A percentile compares a stretch with the other conserved stretches of the same genome.
Conservation (phyloP, 192 early-diverging fungal species). For the Spinellus fusiger region DNA sequence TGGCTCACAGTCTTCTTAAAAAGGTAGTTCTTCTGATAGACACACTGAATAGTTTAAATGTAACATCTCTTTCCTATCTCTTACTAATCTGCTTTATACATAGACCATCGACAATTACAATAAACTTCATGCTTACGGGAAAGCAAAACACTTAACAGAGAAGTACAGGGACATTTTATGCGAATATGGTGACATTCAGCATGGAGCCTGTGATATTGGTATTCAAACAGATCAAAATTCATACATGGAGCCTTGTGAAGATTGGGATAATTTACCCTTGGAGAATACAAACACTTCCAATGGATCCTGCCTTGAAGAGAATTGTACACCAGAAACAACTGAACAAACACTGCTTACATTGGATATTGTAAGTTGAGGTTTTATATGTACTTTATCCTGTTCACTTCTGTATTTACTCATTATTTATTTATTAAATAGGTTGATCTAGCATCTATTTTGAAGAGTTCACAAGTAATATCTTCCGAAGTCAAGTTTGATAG, state of each 20-base stretch:
- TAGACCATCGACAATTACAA: slow-evolving; percentile 16
- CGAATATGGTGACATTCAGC: slow-evolving; percentile 16
- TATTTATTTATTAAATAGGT: neutral
- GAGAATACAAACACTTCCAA: slow-evolving; percentile 2
- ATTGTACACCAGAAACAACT: slow-evolving; percentile 15
- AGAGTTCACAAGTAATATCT: slow-evolving; percentile 32
- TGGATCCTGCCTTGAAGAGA: slow-evolving; percentile 12
- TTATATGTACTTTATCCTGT: neutral
- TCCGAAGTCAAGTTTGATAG: slow-evolving; percentile 33
- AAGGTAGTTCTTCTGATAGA: too few relatives aligned
- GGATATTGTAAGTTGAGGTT: slow-evolving; percentile 14
- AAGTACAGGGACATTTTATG: slow-evolving; percentile 10
- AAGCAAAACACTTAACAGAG: slow-evolving; percentile 14
- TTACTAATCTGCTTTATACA: neutral
- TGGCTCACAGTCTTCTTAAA: slow-evolving; percentile 16
- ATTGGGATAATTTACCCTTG: slow-evolving; percentile 18
- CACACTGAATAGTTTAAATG: too few relatives aligned
- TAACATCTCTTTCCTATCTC: neutral
- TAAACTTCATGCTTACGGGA: slow-evolving; percentile 23
- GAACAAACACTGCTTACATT: slow-evolving; percentile 25
- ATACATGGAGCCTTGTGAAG: slow-evolving; percentile 10
- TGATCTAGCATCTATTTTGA: slow-evolving; percentile 31
- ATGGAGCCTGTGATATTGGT: slow-evolving; percentile 12
- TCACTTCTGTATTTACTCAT: neutral
- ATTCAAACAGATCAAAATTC: slow-evolving; percentile 27